phyloP scores from a whole-genome alignment of 1,284 basidiomycete species.

The Calocybe gambosa region DNA sequence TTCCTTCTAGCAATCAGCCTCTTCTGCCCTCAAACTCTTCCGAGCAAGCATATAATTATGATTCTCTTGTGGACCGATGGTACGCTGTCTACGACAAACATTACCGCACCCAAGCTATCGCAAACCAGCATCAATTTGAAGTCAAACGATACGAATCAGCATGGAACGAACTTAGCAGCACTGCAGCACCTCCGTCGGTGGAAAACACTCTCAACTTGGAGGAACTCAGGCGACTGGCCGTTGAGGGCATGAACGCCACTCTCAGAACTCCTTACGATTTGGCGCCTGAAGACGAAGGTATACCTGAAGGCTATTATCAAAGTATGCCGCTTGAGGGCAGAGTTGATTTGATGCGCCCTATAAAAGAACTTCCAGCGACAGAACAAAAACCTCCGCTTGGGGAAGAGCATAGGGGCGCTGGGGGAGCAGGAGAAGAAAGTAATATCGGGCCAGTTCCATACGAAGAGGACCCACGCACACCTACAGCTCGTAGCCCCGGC shows the following conservation, averaged over 20 bases:
- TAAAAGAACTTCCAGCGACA: slow-evolving; percentile 24
- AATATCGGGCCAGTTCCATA: not conserved
- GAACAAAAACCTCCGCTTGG: slow-evolving; percentile 8
- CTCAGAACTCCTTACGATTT: slow-evolving; percentile 14
- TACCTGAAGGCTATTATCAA: slow-evolving; percentile 55
- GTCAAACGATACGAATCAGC: slow-evolving; percentile 65
- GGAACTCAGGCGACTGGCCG: slow-evolving; percentile 61
- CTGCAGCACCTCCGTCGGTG: slow-evolving; percentile 18
- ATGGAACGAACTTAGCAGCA: slow-evolving; percentile 54
- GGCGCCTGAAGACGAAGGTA: slow-evolving; percentile 30
- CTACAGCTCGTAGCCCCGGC: slow-evolving; percentile 9
- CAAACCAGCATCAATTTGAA: slow-evolving; percentile 49
- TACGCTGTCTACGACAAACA: slow-evolving; percentile 85
- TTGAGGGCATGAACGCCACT: slow-evolving; percentile 47
- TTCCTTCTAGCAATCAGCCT: slow-evolving; percentile 39
- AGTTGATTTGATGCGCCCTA: slow-evolving; percentile 74
- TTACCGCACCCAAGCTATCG: slow-evolving; percentile 53
- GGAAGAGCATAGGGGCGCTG: not conserved
- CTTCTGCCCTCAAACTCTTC: slow-evolving; percentile 22
- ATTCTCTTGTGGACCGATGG: slow-evolving; percentile 83
- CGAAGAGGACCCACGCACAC: slow-evolving; percentile 16
- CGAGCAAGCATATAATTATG: slow-evolving; percentile 64
- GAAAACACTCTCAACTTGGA: slow-evolving; percentile 51
- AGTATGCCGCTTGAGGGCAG: slow-evolving; percentile 82
- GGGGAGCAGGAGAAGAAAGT: slow-evolving; percentile 1